Conservation (phyloP, 306 rosid genomes). For the Begonia peltatifolia region DNA sequence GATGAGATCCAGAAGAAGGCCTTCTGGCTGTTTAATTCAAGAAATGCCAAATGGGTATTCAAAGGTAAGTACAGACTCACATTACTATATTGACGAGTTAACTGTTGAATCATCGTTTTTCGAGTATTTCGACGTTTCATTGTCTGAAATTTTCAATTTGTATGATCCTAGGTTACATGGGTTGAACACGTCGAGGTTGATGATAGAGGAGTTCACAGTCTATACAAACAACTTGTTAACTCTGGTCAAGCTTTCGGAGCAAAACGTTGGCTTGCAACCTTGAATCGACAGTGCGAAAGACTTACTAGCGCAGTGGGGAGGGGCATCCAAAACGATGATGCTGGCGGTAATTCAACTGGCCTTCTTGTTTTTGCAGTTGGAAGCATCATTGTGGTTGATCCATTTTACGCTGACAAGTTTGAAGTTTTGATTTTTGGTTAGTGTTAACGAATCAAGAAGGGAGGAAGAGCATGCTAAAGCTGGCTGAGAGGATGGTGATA, state of each 20-base stretch:
- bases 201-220: slow-evolving; percentile 76
- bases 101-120: too few species aligned
- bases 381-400: too few species aligned
- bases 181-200: slow-evolving; percentile 90
- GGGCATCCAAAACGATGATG: slow-evolving; percentile 61
- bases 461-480: slow-evolving; percentile 85
- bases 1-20: slow-evolving; percentile 37
- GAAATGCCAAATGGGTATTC: slow-evolving; percentile 66
- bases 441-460: slow-evolving; percentile 82
- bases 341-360: slow-evolving; percentile 40
- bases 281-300: slow-evolving; percentile 90
- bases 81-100: too few species aligned
- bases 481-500: slow-evolving; percentile 94
- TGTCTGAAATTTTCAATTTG: too few species aligned
- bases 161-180: slow-evolving; percentile 61
- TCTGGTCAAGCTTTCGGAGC: slow-evolving; percentile 89
- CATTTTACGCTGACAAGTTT: too few species aligned
- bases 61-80: slow-evolving; percentile 21
- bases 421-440: neutral
- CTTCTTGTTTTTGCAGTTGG: too few species aligned
- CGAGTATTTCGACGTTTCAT: too few species aligned
- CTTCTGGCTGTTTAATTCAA: slow-evolving; percentile 81
- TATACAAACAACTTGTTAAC: slow-evolving; percentile 71
- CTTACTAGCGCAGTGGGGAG: slow-evolving; percentile 90
- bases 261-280: slow-evolving; percentile 83